Conservation (phyloP, 2,329 filamentous ascomycete genomes). For the Madurella fahalii region DNA sequence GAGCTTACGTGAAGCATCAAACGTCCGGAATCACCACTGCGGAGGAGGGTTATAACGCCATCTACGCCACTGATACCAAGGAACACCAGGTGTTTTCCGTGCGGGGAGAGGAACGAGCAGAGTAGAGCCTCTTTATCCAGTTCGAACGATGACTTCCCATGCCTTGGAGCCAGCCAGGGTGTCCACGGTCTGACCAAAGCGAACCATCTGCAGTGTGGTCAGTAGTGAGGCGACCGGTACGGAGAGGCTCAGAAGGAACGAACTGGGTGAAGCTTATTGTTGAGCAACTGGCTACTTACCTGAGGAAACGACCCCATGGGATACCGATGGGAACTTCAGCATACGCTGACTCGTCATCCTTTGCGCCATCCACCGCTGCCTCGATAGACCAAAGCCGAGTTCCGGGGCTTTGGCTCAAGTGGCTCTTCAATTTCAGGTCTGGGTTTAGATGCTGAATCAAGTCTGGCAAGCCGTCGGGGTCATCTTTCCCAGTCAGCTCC, state of each 20-base stretch:
- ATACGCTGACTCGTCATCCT: slow-evolving; percentile 54
- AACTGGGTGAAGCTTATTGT: too few relatives aligned
- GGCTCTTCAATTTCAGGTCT: slow-evolving; percentile 50
- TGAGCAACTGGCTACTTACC: slow-evolving; percentile 36
- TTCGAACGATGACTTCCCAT: slow-evolving; percentile 63
- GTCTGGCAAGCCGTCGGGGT: slow-evolving; percentile 43
- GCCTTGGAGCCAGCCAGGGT: slow-evolving; percentile 85
- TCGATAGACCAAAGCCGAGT: slow-evolving; percentile 69
- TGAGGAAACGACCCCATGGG: slow-evolving; percentile 54
- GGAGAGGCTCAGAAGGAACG: not conserved
- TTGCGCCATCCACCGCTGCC: slow-evolving; percentile 51
- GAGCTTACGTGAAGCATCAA: slow-evolving; percentile 61
- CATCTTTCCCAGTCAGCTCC: slow-evolving; percentile 27
- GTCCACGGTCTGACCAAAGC: slow-evolving; percentile 73
- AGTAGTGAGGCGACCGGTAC: slow-evolving; percentile 8
- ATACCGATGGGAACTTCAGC: slow-evolving; percentile 56
- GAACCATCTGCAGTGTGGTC: slow-evolving; percentile 60
- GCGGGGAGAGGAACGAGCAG: slow-evolving; percentile 67
- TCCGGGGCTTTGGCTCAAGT: slow-evolving; percentile 61
- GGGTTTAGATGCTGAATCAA: slow-evolving; percentile 57
- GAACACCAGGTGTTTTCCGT: slow-evolving; percentile 72
- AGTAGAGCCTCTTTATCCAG: slow-evolving; percentile 76
- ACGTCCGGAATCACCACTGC: slow-evolving; percentile 59
- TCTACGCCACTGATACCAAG: slow-evolving; percentile 72
- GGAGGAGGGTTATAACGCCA: slow-evolving; percentile 66